phyloP scores from a whole-genome alignment of 768 basidiomycete genomes.

The Strobilomyces dryophilus region DNA sequence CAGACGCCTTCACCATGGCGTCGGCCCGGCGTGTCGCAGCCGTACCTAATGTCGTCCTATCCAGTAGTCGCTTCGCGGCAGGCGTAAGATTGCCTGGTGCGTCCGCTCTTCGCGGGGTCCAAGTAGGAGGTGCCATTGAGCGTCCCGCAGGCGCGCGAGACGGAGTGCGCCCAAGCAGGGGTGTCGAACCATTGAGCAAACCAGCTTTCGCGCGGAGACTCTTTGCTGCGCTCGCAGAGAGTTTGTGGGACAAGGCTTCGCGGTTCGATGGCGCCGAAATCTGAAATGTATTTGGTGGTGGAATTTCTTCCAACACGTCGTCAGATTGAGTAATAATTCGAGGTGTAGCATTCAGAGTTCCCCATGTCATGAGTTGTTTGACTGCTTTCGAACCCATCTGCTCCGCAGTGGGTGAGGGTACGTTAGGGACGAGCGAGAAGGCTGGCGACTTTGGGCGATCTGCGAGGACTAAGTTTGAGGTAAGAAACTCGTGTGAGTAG shows the following conservation, averaged over 20 bases:
- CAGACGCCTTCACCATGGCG: constrained; percentile 54
- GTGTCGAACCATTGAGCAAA: constrained; percentile 43
- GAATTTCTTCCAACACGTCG: constrained; percentile 43
- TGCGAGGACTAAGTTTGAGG: constrained; percentile 28
- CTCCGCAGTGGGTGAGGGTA: constrained; percentile 85
- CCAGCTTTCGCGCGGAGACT: constrained; percentile 76
- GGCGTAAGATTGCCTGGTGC: constrained; percentile 78
- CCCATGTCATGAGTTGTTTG: constrained; percentile 97
- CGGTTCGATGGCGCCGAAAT: constrained; percentile 74
- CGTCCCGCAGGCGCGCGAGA: constrained; percentile 34
- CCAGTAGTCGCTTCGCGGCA: constrained; percentile 74
- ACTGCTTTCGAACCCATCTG: constrained; percentile 78
- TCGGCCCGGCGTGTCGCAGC: constrained; percentile 61
- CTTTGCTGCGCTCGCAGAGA: constrained; percentile 79
- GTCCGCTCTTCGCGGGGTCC: constrained; percentile 73
- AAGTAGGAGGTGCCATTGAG: constrained; percentile 74
- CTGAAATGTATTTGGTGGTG: constrained; percentile 60
- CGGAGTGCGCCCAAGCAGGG: constrained; percentile 26
- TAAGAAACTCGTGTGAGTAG: neutral
- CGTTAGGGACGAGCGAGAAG: constrained; percentile 75
- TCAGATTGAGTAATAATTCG: constrained; percentile 70
- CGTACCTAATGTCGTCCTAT: constrained; percentile 65
- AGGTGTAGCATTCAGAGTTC: constrained; percentile 88
- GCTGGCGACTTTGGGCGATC: constrained; percentile 62
- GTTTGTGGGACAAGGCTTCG: constrained; percentile 74